Evolutionary conservation across 225 moss, liverwort and hornwort species (phyloP), one percentile per base, ranked within the genome.

Genomic region (Pseudoscleropodium purum): DNA sequence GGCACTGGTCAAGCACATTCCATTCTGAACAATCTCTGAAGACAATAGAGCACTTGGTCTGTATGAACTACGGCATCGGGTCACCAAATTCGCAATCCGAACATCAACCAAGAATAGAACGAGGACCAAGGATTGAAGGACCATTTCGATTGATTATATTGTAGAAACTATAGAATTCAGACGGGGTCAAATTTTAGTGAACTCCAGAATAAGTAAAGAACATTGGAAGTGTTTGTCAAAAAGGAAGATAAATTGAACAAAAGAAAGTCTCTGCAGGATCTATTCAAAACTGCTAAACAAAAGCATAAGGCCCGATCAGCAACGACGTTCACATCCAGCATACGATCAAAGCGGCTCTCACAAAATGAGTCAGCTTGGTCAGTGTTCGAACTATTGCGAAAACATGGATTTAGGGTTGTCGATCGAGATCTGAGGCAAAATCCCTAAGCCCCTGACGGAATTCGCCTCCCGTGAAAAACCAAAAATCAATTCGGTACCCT

Each of bases 401-500:
- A 80, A 59, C 37, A 41, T 67, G 12, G 56, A 75, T 25, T 64
- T 49, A 81, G 83, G 77, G 86, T 79, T 89, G 79, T 74, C 84
- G 84, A 84, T 84, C 70, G 74, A 84, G 72, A 91, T 91, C 91
- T 87, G 73, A 83, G 83, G 54, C 68, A 33, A 81, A 54, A 82
- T 81, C 81, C n/a, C 37, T 33, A 74, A 81, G 60, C 60, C 75
- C 82, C 60, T 18, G 47, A 60, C 52, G 17, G 79, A 79, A 30
- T 59, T 82, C 45, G 14, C 54, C 36, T 62, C 63, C 37, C 30
- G 65, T 18, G 27, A 57, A 18, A 8, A 57, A 56, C 25, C 24
- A 51, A 47, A 15, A 37, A 21, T 19, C 39, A 62, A 69, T 24
- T 51, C 43, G 41, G 54, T 72, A 61, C 68, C 13, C 74, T 90